Base-by-base conservation (phyloP, 202 grass and related monocot genomes). In the Cymbopogon flexuosus region DNA sequence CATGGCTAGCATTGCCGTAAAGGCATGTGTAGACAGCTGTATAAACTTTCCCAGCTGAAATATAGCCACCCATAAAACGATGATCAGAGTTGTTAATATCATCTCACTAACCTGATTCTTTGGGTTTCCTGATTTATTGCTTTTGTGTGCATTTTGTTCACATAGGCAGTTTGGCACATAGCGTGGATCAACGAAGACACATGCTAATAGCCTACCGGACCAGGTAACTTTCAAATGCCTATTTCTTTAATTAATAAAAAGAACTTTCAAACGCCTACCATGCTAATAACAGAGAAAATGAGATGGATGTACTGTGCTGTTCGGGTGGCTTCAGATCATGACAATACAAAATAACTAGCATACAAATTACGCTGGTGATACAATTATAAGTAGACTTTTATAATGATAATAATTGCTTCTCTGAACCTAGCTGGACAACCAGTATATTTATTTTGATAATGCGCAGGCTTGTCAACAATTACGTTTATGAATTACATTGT, bases 1-100 rank as follows among this genome's bases (percentile, higher is more conserved):
- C 40, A 68, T 62, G 16, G 16, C 61, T 75, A 69, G 30, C 69
- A 83, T 61, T 79, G 74, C 37, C 68, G 40, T 84, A 70, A 54
- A 12, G 75, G 34, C 71, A 33, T 22, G 30, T 19, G 15, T 23
- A 80, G 71, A 58, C 72, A 72, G 56, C 16, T 49, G 1, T 10
- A 9, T 37, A 68, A 11, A 30, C 16, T 51, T 81, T 72, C 41
- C 8, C 8, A 24, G 62, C 14, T 30, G 18, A 42, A 46, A 71
- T 39, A 71, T 12, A 72, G 7, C 16, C 35, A 65, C 27, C 35
- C 43, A 27, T 36, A 6, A 21, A 60, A 72, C 58, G 10, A 70
- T 76, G 14, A 80, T 0, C 30, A 62, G 34, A 35, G 5, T 61
- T 5, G 3, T 8, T 70, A 34, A 70, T 36, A 27, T 40, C 21